Conservation (phyloP, 495 filamentous ascomycete genomes). For the Hypoxylon intermedium region DNA sequence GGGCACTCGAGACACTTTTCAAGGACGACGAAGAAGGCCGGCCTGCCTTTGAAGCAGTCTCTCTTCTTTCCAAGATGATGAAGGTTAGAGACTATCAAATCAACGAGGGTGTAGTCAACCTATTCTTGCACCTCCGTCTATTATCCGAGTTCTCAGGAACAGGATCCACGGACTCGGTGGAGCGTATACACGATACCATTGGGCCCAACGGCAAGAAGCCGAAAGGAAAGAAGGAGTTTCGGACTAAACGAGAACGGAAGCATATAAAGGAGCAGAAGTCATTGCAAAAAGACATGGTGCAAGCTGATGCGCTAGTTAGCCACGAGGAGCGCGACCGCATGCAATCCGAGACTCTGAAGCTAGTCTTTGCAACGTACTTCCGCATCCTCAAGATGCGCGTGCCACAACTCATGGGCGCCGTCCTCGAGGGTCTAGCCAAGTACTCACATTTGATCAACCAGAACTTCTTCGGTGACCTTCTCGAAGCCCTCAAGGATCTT, state of each 20-base stretch:
- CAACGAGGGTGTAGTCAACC: slow-evolving; percentile 85
- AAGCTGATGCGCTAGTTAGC: slow-evolving; percentile 87
- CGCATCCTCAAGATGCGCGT: slow-evolving; percentile 84
- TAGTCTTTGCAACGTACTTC: slow-evolving; percentile 95
- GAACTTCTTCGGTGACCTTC: slow-evolving; percentile 94
- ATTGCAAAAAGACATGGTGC: slow-evolving; percentile 90
- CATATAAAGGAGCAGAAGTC: slow-evolving; percentile 80
- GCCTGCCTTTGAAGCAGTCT: slow-evolving; percentile 84
- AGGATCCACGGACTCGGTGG: slow-evolving; percentile 75
- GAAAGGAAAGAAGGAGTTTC: slow-evolving; percentile 71
- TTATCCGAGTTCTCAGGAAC: slow-evolving; percentile 86
- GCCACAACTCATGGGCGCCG: slow-evolving; percentile 86
- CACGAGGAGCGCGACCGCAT: slow-evolving; percentile 91
- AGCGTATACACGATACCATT: slow-evolving; percentile 57
- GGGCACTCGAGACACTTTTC: slow-evolving; percentile 82
- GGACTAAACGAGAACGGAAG: slow-evolving; percentile 60
- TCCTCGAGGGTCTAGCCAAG: slow-evolving; percentile 85
- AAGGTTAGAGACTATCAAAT: slow-evolving; percentile 79
- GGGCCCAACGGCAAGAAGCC: slow-evolving; percentile 63
- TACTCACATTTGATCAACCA: slow-evolving; percentile 97
- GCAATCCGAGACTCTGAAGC: slow-evolving; percentile 92
- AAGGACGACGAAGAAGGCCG: slow-evolving; percentile 86
- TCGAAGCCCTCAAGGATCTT: slow-evolving; percentile 92
- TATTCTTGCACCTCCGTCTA: slow-evolving; percentile 87
- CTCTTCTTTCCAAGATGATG: slow-evolving; percentile 91